phyloP scores from a whole-genome alignment of 441 rosid species.

The Pelargonium cotyledonis region DNA sequence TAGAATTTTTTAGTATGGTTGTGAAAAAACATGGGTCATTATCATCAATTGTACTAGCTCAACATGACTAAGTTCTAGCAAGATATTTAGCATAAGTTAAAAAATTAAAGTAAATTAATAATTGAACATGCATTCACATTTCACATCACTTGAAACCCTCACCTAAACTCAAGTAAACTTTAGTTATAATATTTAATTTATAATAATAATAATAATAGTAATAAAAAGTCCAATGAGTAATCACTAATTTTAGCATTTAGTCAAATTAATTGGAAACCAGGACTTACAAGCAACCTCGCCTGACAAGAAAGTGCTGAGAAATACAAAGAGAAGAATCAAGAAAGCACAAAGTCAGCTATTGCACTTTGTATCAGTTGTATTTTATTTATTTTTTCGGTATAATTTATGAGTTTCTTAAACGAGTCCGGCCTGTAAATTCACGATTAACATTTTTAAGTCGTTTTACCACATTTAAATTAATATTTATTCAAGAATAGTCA shows the following conservation, averaged over 20 bases:
- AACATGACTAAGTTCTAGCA: neutral
- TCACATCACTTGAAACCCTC: neutral
- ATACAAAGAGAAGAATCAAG: neutral
- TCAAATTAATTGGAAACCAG: no score
- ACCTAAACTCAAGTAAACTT: neutral
- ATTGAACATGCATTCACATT: neutral
- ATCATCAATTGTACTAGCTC: neutral
- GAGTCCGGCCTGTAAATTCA: no score
- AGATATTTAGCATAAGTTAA: neutral
- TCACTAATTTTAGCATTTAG: no score
- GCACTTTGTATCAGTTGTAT: neutral
- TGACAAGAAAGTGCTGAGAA: neutral
- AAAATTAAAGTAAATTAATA: neutral
- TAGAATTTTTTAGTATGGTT: no score
- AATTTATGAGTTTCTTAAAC: no score
- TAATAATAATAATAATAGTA: no score
- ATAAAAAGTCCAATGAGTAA: no score
- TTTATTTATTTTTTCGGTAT: neutral
- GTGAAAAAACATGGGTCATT: neutral
- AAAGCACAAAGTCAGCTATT: neutral
- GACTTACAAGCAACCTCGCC: neutral
- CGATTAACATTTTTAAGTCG: no score
- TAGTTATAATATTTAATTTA: neutral
- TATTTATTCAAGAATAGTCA: no score
- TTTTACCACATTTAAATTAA: no score